Evolutionary conservation across 2,329 filamentous ascomycete genomes (phyloP).

Genomic region (Botrytis paeoniae): DNA sequence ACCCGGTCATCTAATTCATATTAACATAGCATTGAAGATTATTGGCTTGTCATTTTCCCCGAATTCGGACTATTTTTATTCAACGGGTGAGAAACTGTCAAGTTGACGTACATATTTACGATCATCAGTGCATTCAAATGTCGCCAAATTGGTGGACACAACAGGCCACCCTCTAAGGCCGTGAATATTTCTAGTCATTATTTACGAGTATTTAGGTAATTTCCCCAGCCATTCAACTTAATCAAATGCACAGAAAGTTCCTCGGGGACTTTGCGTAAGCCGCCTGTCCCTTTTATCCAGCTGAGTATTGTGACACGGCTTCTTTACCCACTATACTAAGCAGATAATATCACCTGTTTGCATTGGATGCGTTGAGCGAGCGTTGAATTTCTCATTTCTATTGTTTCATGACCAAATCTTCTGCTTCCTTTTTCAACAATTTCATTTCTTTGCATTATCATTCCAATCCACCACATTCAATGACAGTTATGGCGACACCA

Average conservation of each 20-base stretch:
- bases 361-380: not conserved
- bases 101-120: not conserved
- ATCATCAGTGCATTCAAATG: constrained; percentile 5
- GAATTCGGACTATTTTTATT: constrained; percentile 4
- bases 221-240: constrained; percentile 1
- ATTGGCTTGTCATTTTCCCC: not conserved
- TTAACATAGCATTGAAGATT: not conserved
- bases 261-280: constrained; percentile 10
- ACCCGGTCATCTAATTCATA: constrained; percentile 1
- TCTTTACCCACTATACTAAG: not conserved
- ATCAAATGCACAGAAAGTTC: constrained; percentile 12
- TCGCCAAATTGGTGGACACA: not conserved
- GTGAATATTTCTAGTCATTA: not conserved
- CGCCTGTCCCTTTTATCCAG: not conserved
- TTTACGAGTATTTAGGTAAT: not conserved
- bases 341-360: constrained; percentile 6
- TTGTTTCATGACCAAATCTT: not conserved
- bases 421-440: not conserved
- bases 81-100: constrained; percentile 4
- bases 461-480: not conserved
- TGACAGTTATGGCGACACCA: not conserved
- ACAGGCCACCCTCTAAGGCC: not conserved
- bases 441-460: constrained; percentile 2
- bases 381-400: not conserved
- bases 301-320: not conserved